Evolutionary conservation across 495 filamentous ascomycete genomes (phyloP), one percentile per base, ranked within the genome.

Genomic region (Corynascus novoguineensis): DNA sequence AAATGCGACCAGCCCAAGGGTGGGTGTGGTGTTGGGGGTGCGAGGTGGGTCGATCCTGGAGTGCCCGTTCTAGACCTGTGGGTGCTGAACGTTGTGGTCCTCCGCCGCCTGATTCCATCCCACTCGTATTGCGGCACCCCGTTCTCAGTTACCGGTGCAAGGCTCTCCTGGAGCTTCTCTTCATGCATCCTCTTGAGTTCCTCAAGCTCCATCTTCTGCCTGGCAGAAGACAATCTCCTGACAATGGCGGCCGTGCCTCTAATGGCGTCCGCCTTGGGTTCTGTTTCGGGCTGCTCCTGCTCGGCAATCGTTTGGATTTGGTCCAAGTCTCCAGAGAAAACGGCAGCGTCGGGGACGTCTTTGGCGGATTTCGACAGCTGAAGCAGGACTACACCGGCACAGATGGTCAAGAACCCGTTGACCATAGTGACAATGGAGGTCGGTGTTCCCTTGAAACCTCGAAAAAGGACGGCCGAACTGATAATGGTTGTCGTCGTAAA

Each of bases 321-420:
- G 64, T 97, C 88, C 47, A 98, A 77, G 63, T 97, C 92, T 47
- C 92, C 95, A 44, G 86, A 83, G 74, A 98, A 95, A 27, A 98
- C 86, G 40, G 91, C 91, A 0, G 92, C 77, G 65, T 98, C 93
- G 12, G 93, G 93, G 0, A 98, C 92, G 59, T 98, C 90, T 66
- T 98, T 98, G 60, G 93, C 87, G 5, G 92, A 96, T 67, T 97
- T 98, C 49, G 93, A 96, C n/a, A 98, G 79, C 64, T 98, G 93
- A 5, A 98, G 75, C 5, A 98, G 73, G n/a, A 98, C 84, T n/a
- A 97, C 95, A 44, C 93, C 93, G 11, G 89, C 75, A 72, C 93
- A 98, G 51, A 98, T 98, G 58, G 89, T 86, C 41, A 98, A 74
- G 75, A 98, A 98, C 0, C 95, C 95, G 74, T 95, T 80, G 41